Percentiles rank a stretch among this genome's conserved stretches.
Conservation (phyloP, 306 rosid species). For the Gleditsia sinensis region DNA sequence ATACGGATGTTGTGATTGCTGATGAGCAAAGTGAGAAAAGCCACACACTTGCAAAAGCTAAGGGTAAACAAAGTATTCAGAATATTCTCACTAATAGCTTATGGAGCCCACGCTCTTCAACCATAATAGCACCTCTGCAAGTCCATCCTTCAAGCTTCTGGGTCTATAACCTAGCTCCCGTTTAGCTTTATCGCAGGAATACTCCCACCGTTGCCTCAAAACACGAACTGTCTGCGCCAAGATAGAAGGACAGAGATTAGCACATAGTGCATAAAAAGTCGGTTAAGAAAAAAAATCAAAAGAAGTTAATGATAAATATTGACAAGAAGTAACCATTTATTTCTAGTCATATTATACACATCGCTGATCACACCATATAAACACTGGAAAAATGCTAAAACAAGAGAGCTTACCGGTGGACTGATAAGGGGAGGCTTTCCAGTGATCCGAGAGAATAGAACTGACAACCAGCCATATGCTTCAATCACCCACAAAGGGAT, state of each 20-base stretch:
- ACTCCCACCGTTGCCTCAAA: conserved; percentile 80
- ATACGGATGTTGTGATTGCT: too few relatives aligned
- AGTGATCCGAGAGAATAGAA: conserved; percentile 59
- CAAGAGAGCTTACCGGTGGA: conserved; percentile 72
- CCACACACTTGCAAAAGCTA: too few relatives aligned
- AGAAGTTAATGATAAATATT: neutral
- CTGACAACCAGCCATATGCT: conserved; percentile 68
- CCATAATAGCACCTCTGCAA: conserved; percentile 77
- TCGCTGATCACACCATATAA: neutral
- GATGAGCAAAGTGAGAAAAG: too few relatives aligned
- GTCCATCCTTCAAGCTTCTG: conserved; percentile 78
- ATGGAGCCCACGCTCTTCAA: conserved; percentile 66
- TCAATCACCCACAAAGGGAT: conserved; percentile 80
- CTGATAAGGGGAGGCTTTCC: conserved; percentile 84
- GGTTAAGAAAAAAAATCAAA: neutral
- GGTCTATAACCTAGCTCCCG: conserved; percentile 54
- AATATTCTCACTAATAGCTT: conserved; percentile 40
- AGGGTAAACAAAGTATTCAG: too few relatives aligned
- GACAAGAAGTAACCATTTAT: neutral
- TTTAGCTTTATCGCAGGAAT: conserved; percentile 52
- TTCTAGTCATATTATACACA: neutral
- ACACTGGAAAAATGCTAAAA: conserved; percentile 24
- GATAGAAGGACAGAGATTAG: conserved; percentile 28
- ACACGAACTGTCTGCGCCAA: conserved; percentile 69
- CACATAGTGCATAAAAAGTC: neutral